Evolutionary conservation across 1,284 basidiomycete species (phyloP), one percentile per base, ranked within the genome.

Genomic region (Puccinia polysora): DNA sequence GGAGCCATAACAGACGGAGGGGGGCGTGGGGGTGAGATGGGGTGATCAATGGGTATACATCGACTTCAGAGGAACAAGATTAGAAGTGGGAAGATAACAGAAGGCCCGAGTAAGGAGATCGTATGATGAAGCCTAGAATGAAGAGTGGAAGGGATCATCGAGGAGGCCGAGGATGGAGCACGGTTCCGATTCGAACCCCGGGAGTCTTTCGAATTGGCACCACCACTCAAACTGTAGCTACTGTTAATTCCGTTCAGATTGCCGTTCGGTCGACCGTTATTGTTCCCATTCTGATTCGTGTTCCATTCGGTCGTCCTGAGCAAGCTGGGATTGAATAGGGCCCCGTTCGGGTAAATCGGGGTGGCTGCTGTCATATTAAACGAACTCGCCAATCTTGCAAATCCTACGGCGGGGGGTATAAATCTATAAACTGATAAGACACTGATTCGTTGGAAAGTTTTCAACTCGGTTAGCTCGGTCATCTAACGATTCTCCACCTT

Each of bases 341-440:
- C 38, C 0, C 68, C 68, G 20, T 60, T 60, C 8, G 20, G 1
- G 0, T n/a, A 50, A 10, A 62, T 60, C 2, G 25, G 15, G n/a
- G 45, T 53, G 1, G 34, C 4, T 1, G 40, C 45, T 2, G 68
- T 62, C 14, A n/a, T 47, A 28, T 70, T 60, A 18, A 70, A 70
- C 1, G 47, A 12, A 0, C 30, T 50, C 53, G 79, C 75, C 6
- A 83, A 78, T 18, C 76, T 77, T 7, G 82, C 82, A 73, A 84
- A 83, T 4, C 82, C 82, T 52, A 83, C 79, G 0, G 81, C 80
- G 0, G 82, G 65, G 0, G 83, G 82, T 70, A 80, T 79, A 76
- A 81, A 82, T 65, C 82, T 78, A 78, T 79, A 82, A 7, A 79
- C 77, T 10, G 82, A 80, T 20, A 73, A 15, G 20, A 69, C 56